Evolutionary conservation across 306 rosid species (phyloP), one percentile per base, ranked within the genome.

Genomic region (Abrus pulchellus): DNA sequence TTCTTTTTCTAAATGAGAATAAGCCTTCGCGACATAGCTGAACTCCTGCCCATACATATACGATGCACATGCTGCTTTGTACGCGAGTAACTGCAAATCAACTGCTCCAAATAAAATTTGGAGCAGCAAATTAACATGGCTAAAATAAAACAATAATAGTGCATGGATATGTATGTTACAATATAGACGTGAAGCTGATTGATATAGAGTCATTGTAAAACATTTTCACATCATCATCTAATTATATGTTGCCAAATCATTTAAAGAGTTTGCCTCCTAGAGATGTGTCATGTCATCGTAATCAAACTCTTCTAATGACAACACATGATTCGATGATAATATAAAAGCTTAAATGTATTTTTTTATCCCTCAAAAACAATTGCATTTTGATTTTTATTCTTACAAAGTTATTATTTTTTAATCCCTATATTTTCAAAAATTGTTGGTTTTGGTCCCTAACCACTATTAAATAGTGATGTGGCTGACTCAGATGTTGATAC

Each of bases 11-110:
- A 94, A 83, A 79, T 72, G 75, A 67, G 65, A 75, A 78, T 38
- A 59, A 75, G 86, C 91, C 73, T 88, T 74, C 53, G 7, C 81
- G 54, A 90, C 86, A 83, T 92, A 94, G 73, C 68, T 33, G 83
- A 81, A 82, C 63, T 84, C 82, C 12, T 66, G 38, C 5, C 93
- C 97, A 59, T 90, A 94, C 80, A 94, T 87, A 80, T 91, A 90
- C 1, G 85, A 76, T 63, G 90, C 97, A 72, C 92, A 86, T 11
- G 95, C 92, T 43, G 97, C 97, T 91, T 94, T 94, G 84, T 88
- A 91, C 28, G 97, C 50, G 50, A 89, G 48, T 27, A 91, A 85
- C 84, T 85, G 87, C 88, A 91, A 76, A 82, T 90, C 87, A 84
- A 94, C 98, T 90, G 95, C 65, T 40, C 61, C 84, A 86, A 52